Evolutionary conservation across 371 early-diverging fungal genomes (phyloP), one percentile per base, ranked within the genome.

Genomic region (Lichtheimia ornata): DNA sequence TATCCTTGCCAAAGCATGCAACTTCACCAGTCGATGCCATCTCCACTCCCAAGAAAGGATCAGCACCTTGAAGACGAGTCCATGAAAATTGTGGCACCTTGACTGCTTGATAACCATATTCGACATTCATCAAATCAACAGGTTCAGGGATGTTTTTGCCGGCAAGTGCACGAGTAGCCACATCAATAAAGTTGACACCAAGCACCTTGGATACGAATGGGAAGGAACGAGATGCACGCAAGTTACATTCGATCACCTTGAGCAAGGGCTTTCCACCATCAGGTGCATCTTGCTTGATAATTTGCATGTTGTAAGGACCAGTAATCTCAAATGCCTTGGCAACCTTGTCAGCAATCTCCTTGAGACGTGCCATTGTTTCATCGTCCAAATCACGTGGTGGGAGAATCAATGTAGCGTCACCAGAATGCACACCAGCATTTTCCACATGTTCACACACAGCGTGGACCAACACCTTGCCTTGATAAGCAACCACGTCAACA

Each of bases 11-110:
- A 62, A 97, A 97, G 78, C 96, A 95, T 1, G 97, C 97, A 15
- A 97, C 95, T 81, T 97, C 97, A 60, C 97, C 97, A 2, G 97
- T 97, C 7, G 94, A 94, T 14, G 95, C 91, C 96, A 97, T 97
- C 71, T 97, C 97, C 45, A 97, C 97, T 54, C 96, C 96, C 56
- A 97, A 82, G 80, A 94, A 86, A 28, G 97, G 96, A 70, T 97
- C 97, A 20, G 97, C 96, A 45, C 97, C 96, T 15, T 87, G 88
- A 44, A 97, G 83, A 57, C 97, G 92, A 44, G 94, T 94, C 90
- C 92, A 97, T 42, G 88, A 88, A 86, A 96, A 97, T 69, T 95
- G 92, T 35, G 96, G 95, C 22, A 93, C 94, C 81, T 97, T 97
- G 70, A 95, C 86, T 4, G 90, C 93, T 30, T 89, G 87, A 83